Percentiles rank a stretch among this genome's conserved stretches.
phyloP scores from a whole-genome alignment of 768 basidiomycete species.

The Amyloporia xantha region DNA sequence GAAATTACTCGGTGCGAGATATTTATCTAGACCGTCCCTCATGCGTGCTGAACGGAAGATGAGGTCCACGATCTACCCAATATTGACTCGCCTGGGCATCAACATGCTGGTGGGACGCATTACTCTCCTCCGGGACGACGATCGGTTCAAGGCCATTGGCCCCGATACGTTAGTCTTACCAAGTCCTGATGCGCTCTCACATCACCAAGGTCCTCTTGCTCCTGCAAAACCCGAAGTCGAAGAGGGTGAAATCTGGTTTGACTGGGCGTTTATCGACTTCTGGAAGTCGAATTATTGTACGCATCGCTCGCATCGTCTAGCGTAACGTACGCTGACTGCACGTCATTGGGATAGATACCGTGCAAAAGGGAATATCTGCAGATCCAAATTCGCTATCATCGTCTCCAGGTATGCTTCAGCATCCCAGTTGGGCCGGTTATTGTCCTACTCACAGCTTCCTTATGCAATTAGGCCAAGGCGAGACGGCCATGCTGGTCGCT shows the following conservation, averaged over 20 bases:
- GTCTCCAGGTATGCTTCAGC: constrained; percentile 53
- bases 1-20: constrained; percentile 91
- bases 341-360: constrained; percentile 65
- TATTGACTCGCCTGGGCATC: constrained; percentile 83
- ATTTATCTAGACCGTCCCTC: constrained; percentile 7
- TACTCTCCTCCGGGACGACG: constrained; percentile 84
- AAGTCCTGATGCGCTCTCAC: constrained; percentile 30
- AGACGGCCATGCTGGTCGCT: constrained; percentile 73
- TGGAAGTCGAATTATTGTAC: constrained; percentile 97
- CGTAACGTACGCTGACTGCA: neutral
- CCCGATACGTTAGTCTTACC: constrained; percentile 75
- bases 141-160: constrained; percentile 83
- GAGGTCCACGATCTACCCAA: constrained; percentile 82
- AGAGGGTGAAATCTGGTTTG: constrained; percentile 92
- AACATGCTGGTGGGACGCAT: constrained; percentile 86
- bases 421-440: constrained; percentile 17
- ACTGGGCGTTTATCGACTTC: constrained; percentile 97
- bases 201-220: constrained; percentile 27
- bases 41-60: neutral
- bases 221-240: constrained; percentile 31
- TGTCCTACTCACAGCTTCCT: neutral
- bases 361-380: constrained; percentile 64
- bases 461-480: constrained; percentile 47
- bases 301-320: constrained; percentile 21
- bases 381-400: constrained; percentile 63